Conservation (phyloP, 2,329 filamentous ascomycete species). For the Diaporthe amygdali region DNA sequence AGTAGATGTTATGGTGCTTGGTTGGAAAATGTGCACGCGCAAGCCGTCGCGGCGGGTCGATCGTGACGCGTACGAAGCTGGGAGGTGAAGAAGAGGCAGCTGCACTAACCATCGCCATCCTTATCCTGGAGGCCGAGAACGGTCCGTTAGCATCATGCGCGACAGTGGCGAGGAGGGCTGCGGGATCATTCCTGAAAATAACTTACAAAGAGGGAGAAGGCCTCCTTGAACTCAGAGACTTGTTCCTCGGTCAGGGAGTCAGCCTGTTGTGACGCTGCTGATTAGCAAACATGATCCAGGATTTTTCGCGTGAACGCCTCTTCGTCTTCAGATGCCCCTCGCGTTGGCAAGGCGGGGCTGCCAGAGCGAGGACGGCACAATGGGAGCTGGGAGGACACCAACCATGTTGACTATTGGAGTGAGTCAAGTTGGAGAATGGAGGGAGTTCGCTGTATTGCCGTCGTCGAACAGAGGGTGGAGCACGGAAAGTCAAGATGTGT, state of each 20-base stretch:
- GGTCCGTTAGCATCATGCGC: slow-evolving; percentile 25
- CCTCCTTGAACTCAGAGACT: slow-evolving; percentile 99
- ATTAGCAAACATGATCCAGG: slow-evolving; percentile 28
- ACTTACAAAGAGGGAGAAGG: slow-evolving; percentile 98
- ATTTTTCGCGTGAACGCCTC: neutral
- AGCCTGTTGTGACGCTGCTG: slow-evolving; percentile 62
- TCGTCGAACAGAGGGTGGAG: slow-evolving; percentile 17
- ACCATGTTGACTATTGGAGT: slow-evolving; percentile 22
- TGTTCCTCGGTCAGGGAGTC: slow-evolving; percentile 99
- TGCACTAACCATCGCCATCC: slow-evolving; percentile 83
- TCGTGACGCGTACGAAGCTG: slow-evolving; percentile 1
- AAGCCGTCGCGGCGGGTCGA: slow-evolving; percentile 14
- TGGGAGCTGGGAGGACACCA: neutral
- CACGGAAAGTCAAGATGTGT: slow-evolving; percentile 10
- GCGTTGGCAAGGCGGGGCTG: slow-evolving; percentile 17
- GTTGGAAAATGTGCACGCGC: neutral
- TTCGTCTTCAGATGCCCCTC: slow-evolving; percentile 23
- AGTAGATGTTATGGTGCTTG: neutral
- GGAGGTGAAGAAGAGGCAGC: neutral
- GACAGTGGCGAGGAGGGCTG: neutral
- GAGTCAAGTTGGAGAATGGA: neutral
- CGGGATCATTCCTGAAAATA: slow-evolving; percentile 24
- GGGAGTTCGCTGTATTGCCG: neutral
- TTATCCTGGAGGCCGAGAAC: slow-evolving; percentile 69
- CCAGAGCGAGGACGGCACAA: neutral